Evolutionary conservation across 768 basidiomycete species (phyloP).

Genomic region (Xerocomus potaroensis): DNA sequence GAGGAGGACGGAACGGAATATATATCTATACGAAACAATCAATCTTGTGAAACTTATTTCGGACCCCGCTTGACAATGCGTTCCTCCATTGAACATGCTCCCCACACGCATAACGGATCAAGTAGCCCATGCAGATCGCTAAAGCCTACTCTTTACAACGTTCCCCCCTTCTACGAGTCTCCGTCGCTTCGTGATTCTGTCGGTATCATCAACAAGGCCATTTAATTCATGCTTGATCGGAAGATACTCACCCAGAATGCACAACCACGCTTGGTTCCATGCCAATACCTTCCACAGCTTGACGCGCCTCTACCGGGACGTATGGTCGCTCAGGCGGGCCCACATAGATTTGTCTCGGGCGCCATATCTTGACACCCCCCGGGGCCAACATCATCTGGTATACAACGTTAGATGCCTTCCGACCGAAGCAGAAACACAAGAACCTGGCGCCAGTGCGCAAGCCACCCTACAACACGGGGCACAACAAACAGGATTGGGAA

Average conservation of each 20-base stretch:
- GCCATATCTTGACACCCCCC: constrained; percentile 92
- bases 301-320: constrained; percentile 58
- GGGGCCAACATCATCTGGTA: constrained; percentile 87
- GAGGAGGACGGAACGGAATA: not conserved
- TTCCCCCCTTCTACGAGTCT: constrained; percentile 25
- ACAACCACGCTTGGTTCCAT: constrained; percentile 58
- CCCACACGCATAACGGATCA: not conserved
- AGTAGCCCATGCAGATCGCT: not conserved
- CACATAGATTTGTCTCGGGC: constrained; percentile 82
- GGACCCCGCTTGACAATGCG: constrained; percentile 22
- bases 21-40: not conserved
- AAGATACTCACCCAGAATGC: constrained; percentile 68
- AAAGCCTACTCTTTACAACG: constrained; percentile 28
- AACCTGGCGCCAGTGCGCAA: constrained; percentile 89
- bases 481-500: constrained; percentile 94
- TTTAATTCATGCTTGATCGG: not conserved
- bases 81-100: not conserved
- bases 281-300: constrained; percentile 47
- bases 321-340: constrained; percentile 74
- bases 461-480: constrained; percentile 89
- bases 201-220: constrained; percentile 1
- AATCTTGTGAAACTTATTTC: constrained; percentile 13
- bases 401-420: constrained; percentile 3
- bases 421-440: constrained; percentile 6
- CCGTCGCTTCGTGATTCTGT: constrained; percentile 31